A percentile compares a stretch with the other conserved stretches of the same genome.
Conservation (phyloP, 73 alveolate species). For the Paramecium sonneborni region DNA sequence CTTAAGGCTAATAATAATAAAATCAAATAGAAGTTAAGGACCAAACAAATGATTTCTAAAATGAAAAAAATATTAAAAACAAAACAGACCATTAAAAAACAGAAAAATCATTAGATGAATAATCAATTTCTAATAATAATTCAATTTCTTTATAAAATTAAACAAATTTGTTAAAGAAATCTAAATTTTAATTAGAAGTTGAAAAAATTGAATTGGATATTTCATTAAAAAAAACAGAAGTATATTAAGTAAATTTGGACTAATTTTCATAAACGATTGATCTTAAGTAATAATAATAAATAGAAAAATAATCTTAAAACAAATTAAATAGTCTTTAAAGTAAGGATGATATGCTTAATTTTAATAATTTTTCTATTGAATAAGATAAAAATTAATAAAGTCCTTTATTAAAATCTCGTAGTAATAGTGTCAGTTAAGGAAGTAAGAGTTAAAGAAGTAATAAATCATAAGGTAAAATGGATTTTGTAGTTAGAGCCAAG, state of each 20-base stretch:
- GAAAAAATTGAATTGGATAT: neutral
- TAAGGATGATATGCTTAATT: neutral
- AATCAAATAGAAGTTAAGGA: neutral
- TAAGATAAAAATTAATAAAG: neutral
- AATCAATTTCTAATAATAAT: neutral
- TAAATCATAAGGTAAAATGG: neutral
- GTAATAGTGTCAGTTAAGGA: constrained; percentile 7
- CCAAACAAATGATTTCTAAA: neutral
- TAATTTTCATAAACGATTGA: neutral
- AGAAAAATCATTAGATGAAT: neutral
- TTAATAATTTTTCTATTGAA: neutral
- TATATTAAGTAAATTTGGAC: neutral
- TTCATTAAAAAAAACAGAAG: neutral
- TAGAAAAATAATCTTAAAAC: neutral
- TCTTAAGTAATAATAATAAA: neutral
- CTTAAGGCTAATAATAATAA: neutral
- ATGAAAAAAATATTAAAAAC: neutral
- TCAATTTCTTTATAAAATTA: neutral
- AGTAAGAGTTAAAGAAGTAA: constrained; percentile 9
- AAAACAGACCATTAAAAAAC: neutral
- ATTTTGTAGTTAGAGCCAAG: neutral
- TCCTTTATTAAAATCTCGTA: neutral
- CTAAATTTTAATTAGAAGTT: neutral
- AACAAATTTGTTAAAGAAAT: neutral
- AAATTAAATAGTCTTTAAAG: neutral